Conservation (phyloP, 108 stramenopile genomes). For the Pseudonitzschia pungens region DNA sequence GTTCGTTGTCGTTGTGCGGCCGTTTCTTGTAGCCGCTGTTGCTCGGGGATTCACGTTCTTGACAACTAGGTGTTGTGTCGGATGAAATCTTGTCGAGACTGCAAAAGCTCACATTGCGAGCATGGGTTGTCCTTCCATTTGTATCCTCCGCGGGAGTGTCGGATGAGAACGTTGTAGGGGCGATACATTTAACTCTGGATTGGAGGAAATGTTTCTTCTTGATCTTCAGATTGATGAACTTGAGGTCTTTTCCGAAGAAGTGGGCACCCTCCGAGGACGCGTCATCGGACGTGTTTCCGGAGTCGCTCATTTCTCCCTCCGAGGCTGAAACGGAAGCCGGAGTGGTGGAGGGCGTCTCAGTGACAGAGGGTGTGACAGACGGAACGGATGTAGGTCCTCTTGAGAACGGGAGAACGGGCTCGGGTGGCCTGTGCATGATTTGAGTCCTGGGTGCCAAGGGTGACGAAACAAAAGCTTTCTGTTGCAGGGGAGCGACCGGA, state of each 20-base stretch:
- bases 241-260: background rate
- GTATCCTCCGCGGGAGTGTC: background rate
- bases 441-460: background rate
- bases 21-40: background rate
- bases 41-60: background rate
- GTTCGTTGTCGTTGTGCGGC: background rate
- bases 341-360: conserved; percentile 9
- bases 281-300: conserved; percentile 5
- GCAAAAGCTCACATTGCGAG: conserved; percentile 20
- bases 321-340: conserved; percentile 25
- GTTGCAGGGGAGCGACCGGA: background rate
- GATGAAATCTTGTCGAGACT: conserved; percentile 9
- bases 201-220: background rate
- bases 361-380: background rate
- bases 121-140: background rate
- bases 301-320: conserved; percentile 23
- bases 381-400: background rate
- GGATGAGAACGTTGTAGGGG: background rate
- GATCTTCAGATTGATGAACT: conserved; percentile 3
- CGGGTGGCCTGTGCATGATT: background rate
- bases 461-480: conserved; percentile 2
- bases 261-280: background rate
- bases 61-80: background rate
- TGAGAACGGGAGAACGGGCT: background rate
- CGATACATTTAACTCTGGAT: background rate